phyloP scores from a whole-genome alignment of 2,329 filamentous ascomycete species.

The Karstenula rhodostoma region DNA sequence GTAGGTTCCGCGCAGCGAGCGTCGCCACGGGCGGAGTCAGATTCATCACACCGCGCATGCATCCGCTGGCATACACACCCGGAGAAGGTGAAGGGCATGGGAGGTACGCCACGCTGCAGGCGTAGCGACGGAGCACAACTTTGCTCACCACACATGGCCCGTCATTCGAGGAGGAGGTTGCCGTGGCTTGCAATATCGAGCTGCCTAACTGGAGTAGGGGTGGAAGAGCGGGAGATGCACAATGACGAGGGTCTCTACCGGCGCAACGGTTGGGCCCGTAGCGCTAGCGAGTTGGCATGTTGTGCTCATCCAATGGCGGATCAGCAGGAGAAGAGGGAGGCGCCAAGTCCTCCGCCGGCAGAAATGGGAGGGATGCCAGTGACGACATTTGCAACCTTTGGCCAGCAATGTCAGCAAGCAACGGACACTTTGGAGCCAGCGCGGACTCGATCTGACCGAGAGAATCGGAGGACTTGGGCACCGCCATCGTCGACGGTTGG shows the following conservation, averaged over 20 bases:
- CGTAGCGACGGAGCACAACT: conserved; percentile 13
- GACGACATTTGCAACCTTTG: conserved; percentile 4
- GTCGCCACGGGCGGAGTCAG: conserved; percentile 21
- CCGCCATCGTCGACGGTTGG: neutral
- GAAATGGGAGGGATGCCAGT: conserved; percentile 12
- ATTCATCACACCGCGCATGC: neutral
- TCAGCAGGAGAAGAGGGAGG: neutral
- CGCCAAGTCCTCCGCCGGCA: conserved; percentile 21
- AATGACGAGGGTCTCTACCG: conserved; percentile 17
- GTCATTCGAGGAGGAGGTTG: conserved; percentile 7
- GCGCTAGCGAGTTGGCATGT: conserved; percentile 1
- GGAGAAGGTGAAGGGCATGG: neutral
- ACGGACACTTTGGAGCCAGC: neutral
- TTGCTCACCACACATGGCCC: neutral
- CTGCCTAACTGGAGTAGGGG: conserved; percentile 13
- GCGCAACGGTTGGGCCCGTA: conserved; percentile 18
- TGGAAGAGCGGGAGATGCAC: conserved; percentile 15
- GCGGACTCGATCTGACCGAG: neutral
- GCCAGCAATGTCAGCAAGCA: conserved; percentile 5
- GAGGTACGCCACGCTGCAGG: conserved; percentile 15
- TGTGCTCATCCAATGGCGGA: neutral
- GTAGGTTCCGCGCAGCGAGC: conserved; percentile 14
- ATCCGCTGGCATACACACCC: neutral
- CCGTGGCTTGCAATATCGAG: conserved; percentile 3
- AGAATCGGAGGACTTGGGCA: neutral